Percentiles rank a stretch among this genome's conserved stretches.
Conservation (phyloP, 306 rosid genomes). For the Gastrolobium bilobum region DNA sequence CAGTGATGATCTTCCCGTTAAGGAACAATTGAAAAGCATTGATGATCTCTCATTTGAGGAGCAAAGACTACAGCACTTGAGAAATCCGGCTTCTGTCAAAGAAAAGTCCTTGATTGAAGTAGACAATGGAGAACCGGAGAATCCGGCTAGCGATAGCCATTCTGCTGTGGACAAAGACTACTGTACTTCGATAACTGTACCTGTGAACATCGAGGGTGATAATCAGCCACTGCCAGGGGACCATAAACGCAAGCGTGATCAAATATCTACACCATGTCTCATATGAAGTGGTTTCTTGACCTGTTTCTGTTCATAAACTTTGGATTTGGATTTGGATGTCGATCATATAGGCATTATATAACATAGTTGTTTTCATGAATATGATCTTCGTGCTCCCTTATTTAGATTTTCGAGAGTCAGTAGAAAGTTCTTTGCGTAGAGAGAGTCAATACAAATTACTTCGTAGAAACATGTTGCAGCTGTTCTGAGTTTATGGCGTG, state of each 20-base stretch:
- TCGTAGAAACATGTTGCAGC: conserved; percentile 21
- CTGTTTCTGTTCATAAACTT: conserved; percentile 27
- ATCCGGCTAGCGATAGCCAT: conserved; percentile 41
- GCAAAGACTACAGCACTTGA: conserved; percentile 2
- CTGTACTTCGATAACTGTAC: conserved; percentile 50
- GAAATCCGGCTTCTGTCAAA: too few species aligned
- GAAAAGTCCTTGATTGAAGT: conserved; percentile 55
- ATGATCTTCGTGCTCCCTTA: conserved; percentile 5
- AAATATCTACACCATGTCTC: conserved; percentile 57
- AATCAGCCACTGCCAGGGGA: conserved; percentile 42
- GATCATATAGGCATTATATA: conserved; percentile 9
- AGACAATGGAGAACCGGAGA: conserved; percentile 53
- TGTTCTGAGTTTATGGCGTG: conserved; percentile 22
- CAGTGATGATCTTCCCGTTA: conserved; percentile 35
- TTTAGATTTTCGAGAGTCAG: conserved; percentile 32
- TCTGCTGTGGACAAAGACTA: conserved; percentile 57
- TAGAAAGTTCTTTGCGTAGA: neutral
- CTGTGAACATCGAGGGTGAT: conserved; percentile 53
- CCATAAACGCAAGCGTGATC: conserved; percentile 55
- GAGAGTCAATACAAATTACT: conserved; percentile 29
- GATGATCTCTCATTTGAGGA: conserved; percentile 42
- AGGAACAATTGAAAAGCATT: conserved; percentile 50
- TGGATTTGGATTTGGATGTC: neutral
- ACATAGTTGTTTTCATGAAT: conserved; percentile 29
- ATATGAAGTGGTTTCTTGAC: conserved; percentile 51